Base-by-base conservation (phyloP, 306 rosid species). In the Carpinus viminea region DNA sequence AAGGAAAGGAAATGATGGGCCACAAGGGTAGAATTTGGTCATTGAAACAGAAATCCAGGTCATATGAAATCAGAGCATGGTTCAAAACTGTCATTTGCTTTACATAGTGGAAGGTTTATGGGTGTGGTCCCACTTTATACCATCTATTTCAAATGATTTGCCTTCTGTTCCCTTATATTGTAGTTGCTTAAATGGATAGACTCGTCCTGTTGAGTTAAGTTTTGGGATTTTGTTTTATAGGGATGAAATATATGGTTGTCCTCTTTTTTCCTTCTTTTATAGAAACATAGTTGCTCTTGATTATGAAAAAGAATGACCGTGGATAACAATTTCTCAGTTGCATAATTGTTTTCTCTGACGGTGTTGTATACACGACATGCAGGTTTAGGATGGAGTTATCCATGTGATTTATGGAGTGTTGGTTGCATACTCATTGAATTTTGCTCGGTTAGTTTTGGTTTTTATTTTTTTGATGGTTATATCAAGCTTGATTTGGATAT, bases 341-440 rank as follows among this genome's bases (percentile, higher is more conserved):
- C 3, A 38, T 66, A 38, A 2, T 26, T 41, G 4, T 38, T 41
- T 66, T 18, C 6, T 61, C 47, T 66, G 51, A 41, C 18, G 70
- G 51, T 43, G 12, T 66, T 66, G 50, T 66, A 41, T 73, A 65
- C 78, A 59, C 78, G 70, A 48, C 74, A 59, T 72, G 83, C 89
- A 94, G 98, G 98, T 86, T 82, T 94, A 77, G 98, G 98, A 64
- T 94, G 98, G 98, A 85, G 86, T 74, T 85, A 88, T 76, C 97
- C 98, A 1, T 94, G 98, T 70, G 98, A 94, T 78, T 43, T 94
- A 83, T 94, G 98, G 98, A 94, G 98, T 75, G 74, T 90, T 36
- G 98, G 98, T 68, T 94, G 98, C 88, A 92, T 94, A 69, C 93
- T 94, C 64, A 74, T 90, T 8, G 98, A 92, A 77, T 87, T 94